phyloP scores from a whole-genome alignment of 1,284 basidiomycete genomes.

The Leccinum pachyderme region DNA sequence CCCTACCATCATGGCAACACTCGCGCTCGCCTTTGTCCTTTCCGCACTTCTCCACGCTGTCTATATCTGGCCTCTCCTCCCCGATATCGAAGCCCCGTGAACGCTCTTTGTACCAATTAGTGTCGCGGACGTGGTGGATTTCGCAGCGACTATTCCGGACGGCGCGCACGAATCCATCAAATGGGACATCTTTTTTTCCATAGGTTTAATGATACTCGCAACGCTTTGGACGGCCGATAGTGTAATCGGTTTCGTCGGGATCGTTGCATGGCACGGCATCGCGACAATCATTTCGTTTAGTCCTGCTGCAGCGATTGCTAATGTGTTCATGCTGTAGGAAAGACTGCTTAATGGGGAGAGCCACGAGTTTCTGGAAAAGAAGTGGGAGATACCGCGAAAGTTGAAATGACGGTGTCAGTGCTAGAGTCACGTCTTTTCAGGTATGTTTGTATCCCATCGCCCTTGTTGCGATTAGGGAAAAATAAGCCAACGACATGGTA shows the following conservation, averaged over 20 bases:
- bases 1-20: constrained; percentile 34
- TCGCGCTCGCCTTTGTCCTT: constrained; percentile 31
- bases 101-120: constrained; percentile 34
- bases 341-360: constrained; percentile 21
- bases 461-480: too few relatives aligned
- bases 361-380: not conserved
- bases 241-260: constrained; percentile 15
- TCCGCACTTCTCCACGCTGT: constrained; percentile 39
- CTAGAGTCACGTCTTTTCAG: too few relatives aligned
- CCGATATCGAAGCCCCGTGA: constrained; percentile 22
- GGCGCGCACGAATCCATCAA: constrained; percentile 40
- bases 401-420: not conserved
- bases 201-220: constrained; percentile 36
- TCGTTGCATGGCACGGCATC: constrained; percentile 39
- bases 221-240: constrained; percentile 43
- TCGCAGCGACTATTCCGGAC: constrained; percentile 15
- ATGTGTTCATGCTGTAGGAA: constrained; percentile 44
- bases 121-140: constrained; percentile 11
- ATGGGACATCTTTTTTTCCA: constrained; percentile 42
- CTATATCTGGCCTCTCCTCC: constrained; percentile 35
- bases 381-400: not conserved
- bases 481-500: too few relatives aligned
- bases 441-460: too few relatives aligned
- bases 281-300: constrained; percentile 38
- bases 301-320: constrained; percentile 44